Evolutionary conservation across 345 rosid species (phyloP).

Genomic region (Eucalyptus tenuipes): DNA sequence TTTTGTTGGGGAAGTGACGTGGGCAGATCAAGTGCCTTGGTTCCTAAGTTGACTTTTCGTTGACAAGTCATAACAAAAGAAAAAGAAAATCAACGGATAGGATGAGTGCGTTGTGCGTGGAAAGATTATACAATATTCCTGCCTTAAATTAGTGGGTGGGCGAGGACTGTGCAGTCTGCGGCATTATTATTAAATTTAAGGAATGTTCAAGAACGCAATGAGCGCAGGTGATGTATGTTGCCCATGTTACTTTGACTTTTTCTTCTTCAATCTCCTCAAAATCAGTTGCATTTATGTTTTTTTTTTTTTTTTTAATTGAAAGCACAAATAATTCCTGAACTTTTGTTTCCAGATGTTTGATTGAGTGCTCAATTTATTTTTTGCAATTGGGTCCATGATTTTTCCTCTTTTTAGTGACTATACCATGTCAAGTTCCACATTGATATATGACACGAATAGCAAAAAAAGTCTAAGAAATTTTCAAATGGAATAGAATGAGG

Average conservation of each 20-base stretch:
- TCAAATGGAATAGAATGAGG: not conserved
- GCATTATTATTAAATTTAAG: not conserved
- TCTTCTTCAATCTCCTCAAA: not conserved
- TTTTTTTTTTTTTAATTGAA: too few species aligned
- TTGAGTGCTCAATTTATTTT: not conserved
- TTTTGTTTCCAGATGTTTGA: not conserved
- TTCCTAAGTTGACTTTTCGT: not conserved
- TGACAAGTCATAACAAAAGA: not conserved
- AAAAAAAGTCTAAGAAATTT: rapidly evolving
- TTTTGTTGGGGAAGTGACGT: not conserved
- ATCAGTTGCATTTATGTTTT: not conserved
- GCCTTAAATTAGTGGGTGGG: not conserved
- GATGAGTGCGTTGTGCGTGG: not conserved
- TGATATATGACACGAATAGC: not conserved
- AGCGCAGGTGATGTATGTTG: not conserved
- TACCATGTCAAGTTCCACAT: not conserved
- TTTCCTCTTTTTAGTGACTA: not conserved
- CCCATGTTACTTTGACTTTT: not conserved
- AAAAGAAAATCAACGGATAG: not conserved
- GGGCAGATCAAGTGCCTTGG: not conserved
- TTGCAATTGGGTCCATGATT: not conserved
- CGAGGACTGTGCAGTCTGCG: not conserved
- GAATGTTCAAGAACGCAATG: not conserved
- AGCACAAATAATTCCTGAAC: not conserved
- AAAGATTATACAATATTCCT: not conserved